These are phyloP conservation scores for Penicillium flavigenum DNA, from an alignment of 495 filamentous ascomycete genomes.

Conservation along the genomic window DNA sequence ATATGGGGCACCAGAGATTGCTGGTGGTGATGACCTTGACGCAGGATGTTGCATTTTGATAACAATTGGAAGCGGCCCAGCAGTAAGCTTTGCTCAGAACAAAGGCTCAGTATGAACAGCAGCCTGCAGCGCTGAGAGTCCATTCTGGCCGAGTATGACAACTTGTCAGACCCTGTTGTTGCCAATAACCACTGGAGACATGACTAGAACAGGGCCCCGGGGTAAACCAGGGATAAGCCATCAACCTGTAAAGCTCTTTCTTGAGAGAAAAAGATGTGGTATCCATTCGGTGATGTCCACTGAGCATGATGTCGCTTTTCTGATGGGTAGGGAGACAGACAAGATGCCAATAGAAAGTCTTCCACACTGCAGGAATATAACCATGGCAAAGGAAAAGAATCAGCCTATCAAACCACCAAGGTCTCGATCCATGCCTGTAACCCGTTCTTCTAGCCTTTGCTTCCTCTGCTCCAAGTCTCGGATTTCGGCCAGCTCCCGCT, in stretches of 20 bases:
- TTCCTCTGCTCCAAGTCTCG: constrained; percentile 75
- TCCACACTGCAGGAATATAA: not conserved
- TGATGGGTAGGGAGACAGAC: not conserved
- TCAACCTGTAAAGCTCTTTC: not conserved
- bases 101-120: not conserved
- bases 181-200: not conserved
- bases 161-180: not conserved
- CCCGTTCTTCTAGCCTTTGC: constrained; percentile 67
- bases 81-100: not conserved
- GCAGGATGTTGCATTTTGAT: not conserved
- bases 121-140: not conserved
- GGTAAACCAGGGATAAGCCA: not conserved
- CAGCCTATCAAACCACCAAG: constrained; percentile 61
- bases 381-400: constrained; percentile 14
- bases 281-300: not conserved
- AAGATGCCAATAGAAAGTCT: not conserved
- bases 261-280: not conserved
- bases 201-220: not conserved
- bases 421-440: constrained; percentile 76
- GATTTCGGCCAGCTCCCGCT: constrained; percentile 75
- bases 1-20: not conserved
- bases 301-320: not conserved
- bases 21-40: not conserved
- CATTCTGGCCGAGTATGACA: not conserved
- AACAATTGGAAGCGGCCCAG: not conserved